phyloP scores from a whole-genome alignment of 495 filamentous ascomycete genomes.

The Talaromyces stipitatus region DNA sequence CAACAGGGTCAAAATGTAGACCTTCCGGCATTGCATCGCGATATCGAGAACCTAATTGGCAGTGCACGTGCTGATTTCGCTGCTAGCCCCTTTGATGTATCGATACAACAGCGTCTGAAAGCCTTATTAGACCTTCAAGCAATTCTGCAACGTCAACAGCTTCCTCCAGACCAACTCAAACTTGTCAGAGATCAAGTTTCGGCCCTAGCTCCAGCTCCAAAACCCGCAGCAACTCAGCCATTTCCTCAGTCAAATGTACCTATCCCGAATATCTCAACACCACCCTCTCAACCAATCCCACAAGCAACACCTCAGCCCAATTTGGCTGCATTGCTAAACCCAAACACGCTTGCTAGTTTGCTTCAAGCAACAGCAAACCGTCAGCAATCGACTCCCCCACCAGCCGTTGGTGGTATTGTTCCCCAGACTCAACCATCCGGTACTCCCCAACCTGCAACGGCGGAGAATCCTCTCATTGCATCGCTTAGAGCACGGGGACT shows the following conservation, averaged over 20 bases:
- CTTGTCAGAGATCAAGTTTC: conserved; percentile 73
- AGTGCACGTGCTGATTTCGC: conserved; percentile 63
- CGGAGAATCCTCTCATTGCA: conserved; percentile 40
- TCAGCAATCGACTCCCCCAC: conserved; percentile 34
- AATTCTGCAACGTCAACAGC: conserved; percentile 68
- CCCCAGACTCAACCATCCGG: conserved; percentile 16
- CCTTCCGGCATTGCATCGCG: conserved; percentile 69
- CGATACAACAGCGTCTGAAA: conserved; percentile 68
- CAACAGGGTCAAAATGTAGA: conserved; percentile 29
- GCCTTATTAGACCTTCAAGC: conserved; percentile 80
- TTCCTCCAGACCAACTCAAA: conserved; percentile 72
- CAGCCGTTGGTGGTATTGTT: conserved; percentile 21
- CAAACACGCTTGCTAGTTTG: conserved; percentile 41
- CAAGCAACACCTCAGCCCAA: conserved; percentile 18
- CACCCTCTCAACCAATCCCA: conserved; percentile 25
- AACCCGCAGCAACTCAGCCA: conserved; percentile 10
- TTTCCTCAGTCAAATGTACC: conserved; percentile 20
- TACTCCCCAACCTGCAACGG: conserved; percentile 21
- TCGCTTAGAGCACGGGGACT: conserved; percentile 40
- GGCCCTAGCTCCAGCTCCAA: conserved; percentile 42
- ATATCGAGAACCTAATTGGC: conserved; percentile 69
- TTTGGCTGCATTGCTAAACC: conserved; percentile 37
- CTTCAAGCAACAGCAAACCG: conserved; percentile 40
- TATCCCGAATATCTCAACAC: conserved; percentile 16
- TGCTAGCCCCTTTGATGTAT: conserved; percentile 61